Percentiles rank a stretch among this genome's conserved stretches.
Conservation (phyloP, 768 basidiomycete species). For the Leccinum aurantiacum region DNA sequence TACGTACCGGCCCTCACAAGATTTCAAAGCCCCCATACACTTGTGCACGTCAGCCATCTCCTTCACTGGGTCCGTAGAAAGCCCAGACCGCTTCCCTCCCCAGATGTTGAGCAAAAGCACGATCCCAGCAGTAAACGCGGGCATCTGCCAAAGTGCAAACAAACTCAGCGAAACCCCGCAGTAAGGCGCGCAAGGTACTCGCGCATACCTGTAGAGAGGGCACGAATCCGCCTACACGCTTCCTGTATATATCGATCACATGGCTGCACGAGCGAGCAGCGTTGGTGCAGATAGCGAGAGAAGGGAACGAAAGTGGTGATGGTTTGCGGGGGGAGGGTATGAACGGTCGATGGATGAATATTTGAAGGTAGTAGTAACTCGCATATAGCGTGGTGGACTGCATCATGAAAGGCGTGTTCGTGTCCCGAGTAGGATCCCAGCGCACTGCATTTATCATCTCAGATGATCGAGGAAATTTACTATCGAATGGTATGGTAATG, state of each 20-base stretch:
- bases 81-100: slow-evolving; percentile 47
- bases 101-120: slow-evolving; percentile 57
- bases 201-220: slow-evolving; percentile 33
- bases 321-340: slow-evolving; percentile 64
- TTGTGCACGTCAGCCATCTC: slow-evolving; percentile 54
- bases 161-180: background rate
- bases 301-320: slow-evolving; percentile 49
- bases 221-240: slow-evolving; percentile 28
- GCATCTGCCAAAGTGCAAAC: slow-evolving; percentile 30
- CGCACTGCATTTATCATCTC: slow-evolving; percentile 32
- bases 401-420: slow-evolving; percentile 38
- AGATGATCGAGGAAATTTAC: background rate
- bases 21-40: slow-evolving; percentile 44
- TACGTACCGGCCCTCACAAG: slow-evolving; percentile 37
- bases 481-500: background rate
- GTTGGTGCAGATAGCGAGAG: slow-evolving; percentile 84
- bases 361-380: slow-evolving; percentile 57
- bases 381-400: slow-evolving; percentile 54
- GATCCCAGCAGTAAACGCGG: slow-evolving; percentile 48
- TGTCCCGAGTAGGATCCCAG: slow-evolving; percentile 45
- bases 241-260: slow-evolving; percentile 59
- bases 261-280: slow-evolving; percentile 75
- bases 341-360: slow-evolving; percentile 77
- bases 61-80: slow-evolving; percentile 39
- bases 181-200: background rate